Evolutionary conservation across 805 yeast species (phyloP).

Genomic region (Starmera amethionina): DNA sequence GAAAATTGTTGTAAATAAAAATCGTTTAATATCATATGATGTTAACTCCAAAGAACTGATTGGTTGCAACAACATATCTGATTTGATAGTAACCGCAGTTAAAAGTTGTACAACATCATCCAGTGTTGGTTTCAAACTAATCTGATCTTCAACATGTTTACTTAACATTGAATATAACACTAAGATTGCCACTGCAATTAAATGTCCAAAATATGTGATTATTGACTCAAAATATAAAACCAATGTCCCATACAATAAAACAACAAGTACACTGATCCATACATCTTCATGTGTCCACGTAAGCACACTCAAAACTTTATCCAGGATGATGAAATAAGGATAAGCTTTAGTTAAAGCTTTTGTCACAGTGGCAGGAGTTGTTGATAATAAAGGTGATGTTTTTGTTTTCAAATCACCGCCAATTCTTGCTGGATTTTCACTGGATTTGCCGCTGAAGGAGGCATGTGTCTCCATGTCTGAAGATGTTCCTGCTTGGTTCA

Average conservation of each 20-base stretch:
- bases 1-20: slow-evolving; percentile 75
- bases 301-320: slow-evolving; percentile 56
- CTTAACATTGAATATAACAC: slow-evolving; percentile 53
- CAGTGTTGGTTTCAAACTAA: slow-evolving; percentile 64
- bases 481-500: neutral
- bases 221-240: slow-evolving; percentile 75
- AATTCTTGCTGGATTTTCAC: slow-evolving; percentile 9
- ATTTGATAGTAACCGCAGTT: slow-evolving; percentile 63
- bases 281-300: slow-evolving; percentile 90
- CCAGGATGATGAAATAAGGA: slow-evolving; percentile 71
- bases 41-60: slow-evolving; percentile 64
- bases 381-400: slow-evolving; percentile 66
- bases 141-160: slow-evolving; percentile 44
- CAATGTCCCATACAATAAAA: slow-evolving; percentile 41
- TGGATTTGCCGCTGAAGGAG: slow-evolving; percentile 28
- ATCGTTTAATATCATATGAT: slow-evolving; percentile 67
- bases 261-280: slow-evolving; percentile 61
- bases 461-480: slow-evolving; percentile 25
- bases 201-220: slow-evolving; percentile 75
- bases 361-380: slow-evolving; percentile 88
- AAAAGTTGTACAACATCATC: slow-evolving; percentile 78
- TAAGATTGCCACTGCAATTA: slow-evolving; percentile 52
- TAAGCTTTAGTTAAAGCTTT: slow-evolving; percentile 75
- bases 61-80: slow-evolving; percentile 75
- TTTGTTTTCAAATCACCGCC: slow-evolving; percentile 17